Evolutionary conservation across 179 eudicot genomes (phyloP).

Genomic region (Gypsophila paniculata): DNA sequence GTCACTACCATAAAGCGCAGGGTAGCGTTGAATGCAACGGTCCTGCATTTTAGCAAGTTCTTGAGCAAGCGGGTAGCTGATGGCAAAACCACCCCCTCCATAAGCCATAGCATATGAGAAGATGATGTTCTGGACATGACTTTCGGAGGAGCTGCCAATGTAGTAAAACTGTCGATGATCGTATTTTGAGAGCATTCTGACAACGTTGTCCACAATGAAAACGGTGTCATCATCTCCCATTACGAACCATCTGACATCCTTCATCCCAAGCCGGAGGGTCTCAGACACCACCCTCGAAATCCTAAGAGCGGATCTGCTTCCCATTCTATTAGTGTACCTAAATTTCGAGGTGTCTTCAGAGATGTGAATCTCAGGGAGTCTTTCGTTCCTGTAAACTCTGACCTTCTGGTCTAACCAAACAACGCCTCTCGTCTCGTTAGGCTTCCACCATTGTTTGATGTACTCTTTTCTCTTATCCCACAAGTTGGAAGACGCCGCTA

Average conservation of each 20-base stretch:
- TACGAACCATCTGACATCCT: conserved; percentile 67
- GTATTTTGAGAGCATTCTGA: conserved; percentile 54
- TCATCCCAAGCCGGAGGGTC: conserved; percentile 50
- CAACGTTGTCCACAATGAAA: conserved; percentile 55
- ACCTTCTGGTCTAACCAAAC: conserved; percentile 60
- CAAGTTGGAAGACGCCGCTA: conserved; percentile 51
- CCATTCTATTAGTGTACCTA: conserved; percentile 50
- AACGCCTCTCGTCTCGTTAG: conserved; percentile 52
- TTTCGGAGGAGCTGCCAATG: conserved; percentile 61
- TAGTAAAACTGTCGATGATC: conserved; percentile 61
- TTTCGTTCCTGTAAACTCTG: conserved; percentile 23
- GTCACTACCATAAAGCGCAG: conserved; percentile 71
- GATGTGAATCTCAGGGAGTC: conserved; percentile 47
- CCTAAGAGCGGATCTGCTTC: conserved; percentile 54
- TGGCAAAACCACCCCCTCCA: conserved; percentile 81
- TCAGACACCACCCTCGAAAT: conserved; percentile 64
- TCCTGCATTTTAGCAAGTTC: conserved; percentile 69
- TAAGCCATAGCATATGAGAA: conserved; percentile 71
- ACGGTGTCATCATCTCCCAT: conserved; percentile 81
- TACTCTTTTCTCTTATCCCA: conserved; percentile 66
- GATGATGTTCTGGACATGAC: conserved; percentile 62
- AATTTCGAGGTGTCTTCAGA: conserved; percentile 48
- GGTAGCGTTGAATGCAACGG: conserved; percentile 58
- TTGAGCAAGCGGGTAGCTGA: conserved; percentile 61
- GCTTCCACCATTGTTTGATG: conserved; percentile 69